Conservation (phyloP, 257 asterid species). For the Solanum commersonii region DNA sequence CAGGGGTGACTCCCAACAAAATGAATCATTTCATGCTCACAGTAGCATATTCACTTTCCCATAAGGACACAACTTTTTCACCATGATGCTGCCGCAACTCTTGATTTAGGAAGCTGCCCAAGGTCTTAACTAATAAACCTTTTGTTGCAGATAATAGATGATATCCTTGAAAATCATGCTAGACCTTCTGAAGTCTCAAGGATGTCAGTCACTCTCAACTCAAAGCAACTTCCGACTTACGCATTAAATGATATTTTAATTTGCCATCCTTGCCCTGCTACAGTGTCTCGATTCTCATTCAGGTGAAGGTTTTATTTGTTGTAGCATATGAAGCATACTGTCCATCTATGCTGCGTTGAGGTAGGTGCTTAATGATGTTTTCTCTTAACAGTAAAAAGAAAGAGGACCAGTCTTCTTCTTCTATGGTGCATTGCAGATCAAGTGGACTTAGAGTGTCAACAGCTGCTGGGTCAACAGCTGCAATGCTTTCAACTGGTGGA, state of each 20-base stretch:
- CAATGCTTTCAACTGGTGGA: constrained; percentile 90
- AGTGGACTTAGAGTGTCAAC: constrained; percentile 93
- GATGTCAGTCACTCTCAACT: constrained; percentile 61
- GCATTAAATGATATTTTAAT: constrained; percentile 69
- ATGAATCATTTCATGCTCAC: background rate
- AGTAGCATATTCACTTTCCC: background rate
- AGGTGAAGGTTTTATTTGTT: constrained; percentile 20
- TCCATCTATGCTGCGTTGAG: background rate
- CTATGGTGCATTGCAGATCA: constrained; percentile 65
- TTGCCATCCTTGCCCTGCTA: constrained; percentile 68
- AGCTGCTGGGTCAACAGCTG: constrained; percentile 96
- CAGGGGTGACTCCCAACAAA: background rate
- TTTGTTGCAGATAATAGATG: constrained; percentile 42
- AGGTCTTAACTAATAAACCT: background rate
- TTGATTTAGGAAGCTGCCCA: background rate
- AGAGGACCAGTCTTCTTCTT: constrained; percentile 21
- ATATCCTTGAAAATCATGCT: constrained; percentile 41
- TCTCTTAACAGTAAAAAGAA: constrained; percentile 31
- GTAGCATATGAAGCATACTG: background rate
- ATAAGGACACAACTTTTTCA: background rate
- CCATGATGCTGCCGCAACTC: background rate
- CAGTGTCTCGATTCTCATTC: constrained; percentile 60
- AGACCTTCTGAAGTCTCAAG: constrained; percentile 66
- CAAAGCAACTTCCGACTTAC: constrained; percentile 38
- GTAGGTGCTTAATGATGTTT: background rate